Base-by-base conservation (phyloP, 345 rosid genomes). In the Laguncularia racemosa region DNA sequence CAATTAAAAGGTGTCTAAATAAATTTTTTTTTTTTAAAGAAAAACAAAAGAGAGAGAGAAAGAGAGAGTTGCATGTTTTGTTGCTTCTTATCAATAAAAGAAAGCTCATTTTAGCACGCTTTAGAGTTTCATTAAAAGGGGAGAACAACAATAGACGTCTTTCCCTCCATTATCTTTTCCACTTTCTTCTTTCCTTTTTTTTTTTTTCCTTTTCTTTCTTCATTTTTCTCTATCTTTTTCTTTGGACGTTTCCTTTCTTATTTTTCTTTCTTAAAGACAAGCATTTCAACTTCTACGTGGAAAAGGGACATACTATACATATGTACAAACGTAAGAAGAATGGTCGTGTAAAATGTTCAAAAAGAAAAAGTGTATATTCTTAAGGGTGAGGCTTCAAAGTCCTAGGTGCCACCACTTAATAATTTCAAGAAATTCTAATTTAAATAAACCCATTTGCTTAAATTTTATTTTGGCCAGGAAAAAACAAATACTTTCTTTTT, bases 121-220 rank as follows among this genome's bases (percentile, higher is more conserved):
- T 79, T 77, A 71, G 67, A 63, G 67, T 59, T 73, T 47, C 89
- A 75, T 79, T 63, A 75, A 79, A 79, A 83, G 84, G 59, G 69
- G 78, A 68, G 84, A 72, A 68, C 73, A 75, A 67, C 73, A 72
- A 67, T 48, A 63, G 70, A 65, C 58, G 60, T 74, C 81, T 76
- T 73, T 78, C 75, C 62, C 48, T 56, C 65, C 57, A 26, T 68
- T 65, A 51, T 50, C 60, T 58, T 59, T 50, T 53, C 44, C 20
- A 15, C 20, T n/a, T 13, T 19, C 44, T 15, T 48, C 44, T 53
- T n/a, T 54, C 50, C 20, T 18, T 45, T 26, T 55, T 52, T 45
- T 26, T 44, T 44, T 56, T 51, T 38, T 40, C 20, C 21, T 12
- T 48, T 48, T 48, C 12, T 53, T 53, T 28, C n/a, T 23, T 19